Base-by-base conservation (phyloP, 2,329 filamentous ascomycete species). In the Leptographium wingfieldii region DNA sequence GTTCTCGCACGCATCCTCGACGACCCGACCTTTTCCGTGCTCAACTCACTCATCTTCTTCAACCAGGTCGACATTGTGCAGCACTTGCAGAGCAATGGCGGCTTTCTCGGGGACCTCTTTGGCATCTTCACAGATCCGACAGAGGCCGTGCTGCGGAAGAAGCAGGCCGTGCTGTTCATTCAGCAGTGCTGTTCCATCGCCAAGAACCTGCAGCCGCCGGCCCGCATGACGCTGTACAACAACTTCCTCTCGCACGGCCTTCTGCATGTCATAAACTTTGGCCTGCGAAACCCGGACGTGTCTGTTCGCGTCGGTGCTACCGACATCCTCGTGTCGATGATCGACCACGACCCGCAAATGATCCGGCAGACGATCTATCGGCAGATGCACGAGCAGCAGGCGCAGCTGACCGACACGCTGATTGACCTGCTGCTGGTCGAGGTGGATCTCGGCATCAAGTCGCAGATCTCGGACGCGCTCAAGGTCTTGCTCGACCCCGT, bases 31-130 rank as follows among this genome's bases (percentile, higher is more conserved):
- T 99, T 97, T 72, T 95, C 90, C 29, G 92, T 97, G 31, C 84
- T 99, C 65, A 99, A 97, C 74, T 96, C 91, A 57, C 81, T 97
- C 67, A 99, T 99, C 66, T 99, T 96, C 76, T 99, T 95, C 79
- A 94, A 97, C 74, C 94, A 99, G 75, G 92, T 97, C 67, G 94
- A 97, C 69, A 96, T 99, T 69, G 87, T 99, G 56, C 89, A 92
- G 69, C 90, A 97, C 73, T 79, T 99, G n/a, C 92, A 96, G 72
- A 80, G 79, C 31, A 96, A 96, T 67, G 77, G 77, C 0, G 74
- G 75, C 1, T 96, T 96, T 68, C 76, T 97, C 33, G 85, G 84
- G 65, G 90, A 66, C 55, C 80, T 97, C 4, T 99, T 97, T 70
- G 81, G 82, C 59, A 90, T 97, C 63, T 96, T 97, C 68, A 82